A percentile compares a stretch with the other conserved stretches of the same genome.
phyloP scores from a whole-genome alignment of 768 basidiomycete species.

The Stropharia rugosoannulata region DNA sequence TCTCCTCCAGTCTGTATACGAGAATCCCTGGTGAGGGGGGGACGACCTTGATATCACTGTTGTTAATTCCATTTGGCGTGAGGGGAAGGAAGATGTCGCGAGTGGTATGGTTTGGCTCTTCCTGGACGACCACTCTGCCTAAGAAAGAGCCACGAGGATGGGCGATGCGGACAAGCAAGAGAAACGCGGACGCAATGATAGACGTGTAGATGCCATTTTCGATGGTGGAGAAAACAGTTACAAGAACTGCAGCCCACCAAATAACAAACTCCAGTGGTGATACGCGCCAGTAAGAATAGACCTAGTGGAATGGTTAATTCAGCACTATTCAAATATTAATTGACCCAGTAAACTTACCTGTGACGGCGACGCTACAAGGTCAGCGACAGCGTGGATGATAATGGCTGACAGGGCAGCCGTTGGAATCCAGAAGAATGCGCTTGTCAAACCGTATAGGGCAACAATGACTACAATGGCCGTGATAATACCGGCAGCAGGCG shows the following conservation, averaged over 20 bases:
- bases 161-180: conserved; percentile 85
- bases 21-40: conserved; percentile 85
- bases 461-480: conserved; percentile 89
- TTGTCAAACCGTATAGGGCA: conserved; percentile 91
- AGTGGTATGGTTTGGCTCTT: conserved; percentile 29
- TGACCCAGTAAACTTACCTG: conserved; percentile 31
- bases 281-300: conserved; percentile 91
- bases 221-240: conserved; percentile 91
- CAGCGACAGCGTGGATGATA: conserved; percentile 91
- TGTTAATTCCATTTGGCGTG: conserved; percentile 54
- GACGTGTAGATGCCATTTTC: conserved; percentile 93
- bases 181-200: conserved; percentile 71
- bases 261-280: conserved; percentile 92
- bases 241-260: conserved; percentile 82
- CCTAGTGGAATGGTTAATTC: conserved; percentile 30
- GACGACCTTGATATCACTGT: conserved; percentile 67
- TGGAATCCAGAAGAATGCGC: conserved; percentile 91
- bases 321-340: neutral
- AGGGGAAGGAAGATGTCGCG: conserved; percentile 89
- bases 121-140: conserved; percentile 71
- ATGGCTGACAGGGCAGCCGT: conserved; percentile 83
- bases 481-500: conserved; percentile 84
- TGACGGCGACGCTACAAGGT: conserved; percentile 82
- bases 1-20: conserved; percentile 91
- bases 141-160: conserved; percentile 90